These are phyloP conservation scores for Blastomyces gilchristii DNA, from an alignment of 2,329 filamentous ascomycete species.

Conservation along the genomic window DNA sequence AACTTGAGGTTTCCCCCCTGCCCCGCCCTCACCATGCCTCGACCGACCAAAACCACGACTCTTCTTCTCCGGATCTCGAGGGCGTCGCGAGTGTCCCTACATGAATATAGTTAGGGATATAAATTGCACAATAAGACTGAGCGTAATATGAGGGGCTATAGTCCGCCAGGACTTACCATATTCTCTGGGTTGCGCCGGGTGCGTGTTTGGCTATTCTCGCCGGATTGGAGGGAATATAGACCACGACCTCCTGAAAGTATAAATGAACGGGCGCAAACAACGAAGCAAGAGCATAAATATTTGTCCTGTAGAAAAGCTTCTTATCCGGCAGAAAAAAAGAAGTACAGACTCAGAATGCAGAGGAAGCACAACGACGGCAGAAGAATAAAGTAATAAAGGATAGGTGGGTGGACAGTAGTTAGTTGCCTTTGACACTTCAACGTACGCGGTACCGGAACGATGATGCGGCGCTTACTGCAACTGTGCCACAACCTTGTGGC, in stretches of 20 bases:
- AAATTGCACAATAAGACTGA: background rate
- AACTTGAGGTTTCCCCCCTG: conserved; percentile 55
- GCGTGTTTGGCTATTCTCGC: background rate
- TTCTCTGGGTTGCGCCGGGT: background rate
- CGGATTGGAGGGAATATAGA: background rate
- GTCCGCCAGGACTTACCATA: background rate
- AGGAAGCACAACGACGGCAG: too few species aligned
- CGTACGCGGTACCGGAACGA: too few species aligned
- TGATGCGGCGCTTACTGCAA: conserved; percentile 14
- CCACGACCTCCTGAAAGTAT: background rate
- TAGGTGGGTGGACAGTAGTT: background rate
- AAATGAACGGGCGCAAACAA: background rate
- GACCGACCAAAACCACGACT: conserved; percentile 34
- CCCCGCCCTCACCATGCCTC: conserved; percentile 34
- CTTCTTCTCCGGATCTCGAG: conserved; percentile 34
- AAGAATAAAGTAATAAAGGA: background rate
- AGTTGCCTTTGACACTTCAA: too few species aligned
- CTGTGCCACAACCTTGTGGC: conserved; percentile 23
- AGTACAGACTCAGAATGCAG: background rate
- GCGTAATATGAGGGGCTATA: background rate
- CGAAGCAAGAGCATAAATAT: background rate
- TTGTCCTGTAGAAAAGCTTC: background rate
- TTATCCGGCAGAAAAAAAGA: background rate
- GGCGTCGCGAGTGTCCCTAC: conserved; percentile 37
- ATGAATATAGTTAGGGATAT: background rate